A percentile compares a stretch with the other conserved stretches of the same genome.
These are phyloP conservation scores for Russula emetica DNA, from an alignment of 768 basidiomycete genomes.

Conservation along the genomic window DNA sequence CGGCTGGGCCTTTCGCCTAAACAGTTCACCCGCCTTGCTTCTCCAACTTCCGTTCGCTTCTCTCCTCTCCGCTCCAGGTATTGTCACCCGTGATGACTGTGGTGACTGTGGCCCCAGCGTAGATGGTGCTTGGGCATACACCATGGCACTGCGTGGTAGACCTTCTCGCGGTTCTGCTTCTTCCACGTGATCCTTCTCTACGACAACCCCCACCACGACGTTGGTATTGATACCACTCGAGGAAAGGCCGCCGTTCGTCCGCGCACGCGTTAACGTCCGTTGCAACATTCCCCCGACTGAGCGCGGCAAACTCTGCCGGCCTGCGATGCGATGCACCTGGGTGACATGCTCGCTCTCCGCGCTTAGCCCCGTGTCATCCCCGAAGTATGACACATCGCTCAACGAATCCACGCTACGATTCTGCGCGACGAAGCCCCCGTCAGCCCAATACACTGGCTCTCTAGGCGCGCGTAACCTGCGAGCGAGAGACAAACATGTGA, in stretches of 20 bases:
- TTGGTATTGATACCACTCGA: constrained; percentile 5
- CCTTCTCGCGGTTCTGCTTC: constrained; percentile 12
- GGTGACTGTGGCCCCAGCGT: constrained; percentile 11
- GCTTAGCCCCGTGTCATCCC: constrained; percentile 3
- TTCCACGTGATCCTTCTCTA: constrained; percentile 25
- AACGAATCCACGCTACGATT: constrained; percentile 33
- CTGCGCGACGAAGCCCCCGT: constrained; percentile 4
- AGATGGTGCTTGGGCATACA: constrained; percentile 14
- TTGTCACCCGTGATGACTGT: constrained; percentile 14
- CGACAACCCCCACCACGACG: constrained; percentile 27
- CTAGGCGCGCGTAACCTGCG: not conserved
- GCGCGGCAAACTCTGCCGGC: constrained; percentile 21
- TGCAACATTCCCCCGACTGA: constrained; percentile 26
- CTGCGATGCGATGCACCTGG: constrained; percentile 28
- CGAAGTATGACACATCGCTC: constrained; percentile 25
- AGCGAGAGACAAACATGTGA: constrained; percentile 14
- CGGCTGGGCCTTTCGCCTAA: constrained; percentile 9
- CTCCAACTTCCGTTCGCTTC: constrained; percentile 10
- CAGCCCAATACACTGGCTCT: constrained; percentile 7
- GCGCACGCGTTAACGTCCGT: constrained; percentile 23
- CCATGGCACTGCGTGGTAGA: not conserved
- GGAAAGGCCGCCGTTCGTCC: constrained; percentile 13
- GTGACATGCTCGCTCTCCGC: constrained; percentile 26
- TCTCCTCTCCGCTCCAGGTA: constrained; percentile 8
- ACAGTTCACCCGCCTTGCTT: constrained; percentile 17